Conservation (phyloP, 148 eudicot genomes). For the Persicaria maculosa region DNA sequence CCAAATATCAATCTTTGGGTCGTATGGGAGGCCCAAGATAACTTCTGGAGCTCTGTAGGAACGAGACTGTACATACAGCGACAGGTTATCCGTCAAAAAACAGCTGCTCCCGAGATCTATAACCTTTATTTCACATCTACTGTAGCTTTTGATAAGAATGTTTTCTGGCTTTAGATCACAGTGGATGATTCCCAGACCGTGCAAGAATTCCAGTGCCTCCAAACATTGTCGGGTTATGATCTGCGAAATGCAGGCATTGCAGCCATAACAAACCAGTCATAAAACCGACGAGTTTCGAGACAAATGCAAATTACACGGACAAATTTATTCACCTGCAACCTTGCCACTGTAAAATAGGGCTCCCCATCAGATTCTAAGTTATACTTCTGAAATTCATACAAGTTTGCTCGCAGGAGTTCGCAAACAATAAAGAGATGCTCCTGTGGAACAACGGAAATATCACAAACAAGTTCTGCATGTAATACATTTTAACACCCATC, state of each 20-base stretch:
- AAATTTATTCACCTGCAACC: slow-evolving; percentile 56
- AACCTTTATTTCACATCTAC: slow-evolving; percentile 85
- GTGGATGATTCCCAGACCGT: slow-evolving; percentile 75
- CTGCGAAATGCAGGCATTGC: slow-evolving; percentile 26
- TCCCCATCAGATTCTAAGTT: slow-evolving; percentile 85
- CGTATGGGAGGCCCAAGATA: slow-evolving; percentile 89
- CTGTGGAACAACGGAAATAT: slow-evolving; percentile 26
- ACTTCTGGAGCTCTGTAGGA: slow-evolving; percentile 98
- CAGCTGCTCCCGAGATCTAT: slow-evolving; percentile 99
- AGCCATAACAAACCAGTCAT: not conserved
- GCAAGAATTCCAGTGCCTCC: slow-evolving; percentile 84
- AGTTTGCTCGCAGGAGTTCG: slow-evolving; percentile 91
- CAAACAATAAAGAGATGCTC: slow-evolving; percentile 97
- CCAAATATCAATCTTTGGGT: slow-evolving; percentile 89
- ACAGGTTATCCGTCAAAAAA: slow-evolving; percentile 65
- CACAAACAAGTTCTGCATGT: not conserved
- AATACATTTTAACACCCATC: not conserved
- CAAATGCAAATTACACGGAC: not conserved
- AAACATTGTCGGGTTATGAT: slow-evolving; percentile 73
- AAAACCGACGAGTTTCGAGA: not conserved
- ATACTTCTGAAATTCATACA: slow-evolving; percentile 88
- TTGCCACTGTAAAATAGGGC: slow-evolving; percentile 69
- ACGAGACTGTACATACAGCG: slow-evolving; percentile 87
- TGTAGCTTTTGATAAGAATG: slow-evolving; percentile 78
- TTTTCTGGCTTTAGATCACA: slow-evolving; percentile 98